phyloP scores from a whole-genome alignment of 305 asterid genomes.

The Fraxinus baroniana region DNA sequence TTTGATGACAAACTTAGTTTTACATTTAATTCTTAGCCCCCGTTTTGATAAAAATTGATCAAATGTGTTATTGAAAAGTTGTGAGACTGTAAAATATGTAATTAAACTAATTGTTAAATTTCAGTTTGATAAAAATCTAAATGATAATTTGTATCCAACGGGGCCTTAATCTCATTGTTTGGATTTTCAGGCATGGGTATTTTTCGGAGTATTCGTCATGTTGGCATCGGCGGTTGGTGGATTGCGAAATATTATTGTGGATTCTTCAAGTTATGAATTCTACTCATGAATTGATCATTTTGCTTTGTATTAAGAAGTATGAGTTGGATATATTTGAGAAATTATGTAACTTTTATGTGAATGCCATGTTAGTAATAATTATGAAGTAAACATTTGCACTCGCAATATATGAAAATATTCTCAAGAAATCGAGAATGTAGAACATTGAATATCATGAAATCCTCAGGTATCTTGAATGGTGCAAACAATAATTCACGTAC shows the following conservation, averaged over 20 bases:
- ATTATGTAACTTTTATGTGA: not conserved
- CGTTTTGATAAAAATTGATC: no score
- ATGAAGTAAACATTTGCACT: not conserved
- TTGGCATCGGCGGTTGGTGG: conserved; percentile 88
- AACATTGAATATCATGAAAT: no score
- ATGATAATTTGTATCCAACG: no score
- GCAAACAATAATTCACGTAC: not conserved
- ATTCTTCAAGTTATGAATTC: conserved; percentile 74
- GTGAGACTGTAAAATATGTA: no score
- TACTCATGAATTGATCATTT: conserved; percentile 33
- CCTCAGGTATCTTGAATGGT: not conserved
- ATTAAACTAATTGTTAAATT: no score
- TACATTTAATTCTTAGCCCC: not conserved
- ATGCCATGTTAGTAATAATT: not conserved
- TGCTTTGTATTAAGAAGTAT: not conserved
- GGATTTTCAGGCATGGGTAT: conserved; percentile 56
- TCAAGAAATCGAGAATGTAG: no score
- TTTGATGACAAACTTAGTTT: not conserved
- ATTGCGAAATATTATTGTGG: conserved; percentile 65
- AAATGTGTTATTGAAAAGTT: no score
- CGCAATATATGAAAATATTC: no score
- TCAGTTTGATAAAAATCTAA: no score
- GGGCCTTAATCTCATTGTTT: not conserved
- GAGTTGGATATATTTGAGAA: not conserved
- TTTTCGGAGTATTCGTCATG: conserved; percentile 79